Evolutionary conservation across 2,329 filamentous ascomycete species (phyloP).

Genomic region (Trichoderma afroharzianum): DNA sequence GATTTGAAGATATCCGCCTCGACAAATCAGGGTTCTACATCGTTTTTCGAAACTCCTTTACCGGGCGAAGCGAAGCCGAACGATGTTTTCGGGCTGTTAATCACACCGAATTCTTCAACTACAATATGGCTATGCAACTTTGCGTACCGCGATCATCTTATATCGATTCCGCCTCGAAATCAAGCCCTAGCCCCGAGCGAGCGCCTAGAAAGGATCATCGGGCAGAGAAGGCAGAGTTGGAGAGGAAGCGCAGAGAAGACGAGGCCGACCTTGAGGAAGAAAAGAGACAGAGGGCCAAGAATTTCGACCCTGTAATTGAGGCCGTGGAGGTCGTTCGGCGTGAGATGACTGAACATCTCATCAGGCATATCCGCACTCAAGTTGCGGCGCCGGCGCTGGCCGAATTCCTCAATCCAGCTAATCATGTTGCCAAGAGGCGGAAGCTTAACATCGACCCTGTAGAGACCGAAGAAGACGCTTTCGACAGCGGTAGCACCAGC

Average conservation of each 20-base stretch:
- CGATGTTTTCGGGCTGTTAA: constrained; percentile 77
- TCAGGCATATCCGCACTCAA: constrained; percentile 83
- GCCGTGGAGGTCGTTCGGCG: constrained; percentile 74
- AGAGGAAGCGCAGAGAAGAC: constrained; percentile 65
- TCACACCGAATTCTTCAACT: constrained; percentile 83
- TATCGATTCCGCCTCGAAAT: constrained; percentile 27
- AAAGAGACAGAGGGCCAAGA: constrained; percentile 79
- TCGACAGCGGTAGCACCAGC: constrained; percentile 59
- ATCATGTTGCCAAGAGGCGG: constrained; percentile 74
- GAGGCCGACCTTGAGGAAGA: constrained; percentile 84
- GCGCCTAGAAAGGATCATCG: constrained; percentile 24
- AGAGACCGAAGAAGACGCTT: constrained; percentile 53
- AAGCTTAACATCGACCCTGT: constrained; percentile 74
- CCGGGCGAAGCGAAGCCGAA: constrained; percentile 75
- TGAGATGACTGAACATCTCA: constrained; percentile 81
- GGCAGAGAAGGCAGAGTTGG: constrained; percentile 62
- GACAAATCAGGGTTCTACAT: constrained; percentile 89
- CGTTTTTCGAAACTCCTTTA: constrained; percentile 75
- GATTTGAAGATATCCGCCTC: constrained; percentile 75
- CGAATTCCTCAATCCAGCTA: constrained; percentile 75
- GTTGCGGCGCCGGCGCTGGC: constrained; percentile 78
- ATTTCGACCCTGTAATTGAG: constrained; percentile 85
- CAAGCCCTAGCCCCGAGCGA: constrained; percentile 36
- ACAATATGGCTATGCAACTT: constrained; percentile 85
- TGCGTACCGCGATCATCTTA: constrained; percentile 36